phyloP scores from a whole-genome alignment of 78 protist species.

The Dictyostelium brefeldianum region DNA sequence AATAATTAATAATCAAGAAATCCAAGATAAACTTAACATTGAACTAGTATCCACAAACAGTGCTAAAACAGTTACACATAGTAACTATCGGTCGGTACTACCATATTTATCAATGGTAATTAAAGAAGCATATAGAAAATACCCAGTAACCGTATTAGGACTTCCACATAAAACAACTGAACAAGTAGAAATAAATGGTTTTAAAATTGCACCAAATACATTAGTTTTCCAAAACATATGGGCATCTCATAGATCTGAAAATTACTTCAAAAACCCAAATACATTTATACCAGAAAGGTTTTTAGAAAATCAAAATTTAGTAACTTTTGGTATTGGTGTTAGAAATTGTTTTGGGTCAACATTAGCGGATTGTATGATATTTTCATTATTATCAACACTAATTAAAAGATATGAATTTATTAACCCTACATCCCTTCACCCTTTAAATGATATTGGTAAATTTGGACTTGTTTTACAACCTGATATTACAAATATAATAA shows the following conservation, averaged over 20 bases:
- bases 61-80: not conserved
- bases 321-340: conserved; percentile 25
- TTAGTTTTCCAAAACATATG: not conserved
- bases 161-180: conserved; percentile 30
- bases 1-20: not conserved
- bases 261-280: not conserved
- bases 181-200: not conserved
- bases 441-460: not conserved
- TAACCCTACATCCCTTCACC: not conserved
- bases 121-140: conserved; percentile 18
- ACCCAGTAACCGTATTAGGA: conserved; percentile 19
- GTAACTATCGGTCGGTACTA: not conserved
- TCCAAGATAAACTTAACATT: not conserved
- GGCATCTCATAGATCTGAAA: not conserved
- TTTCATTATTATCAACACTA: not conserved
- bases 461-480: not conserved
- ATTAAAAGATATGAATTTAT: no score
- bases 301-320: not conserved
- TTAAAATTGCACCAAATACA: not conserved
- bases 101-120: not conserved
- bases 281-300: conserved; percentile 7
- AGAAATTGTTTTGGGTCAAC: conserved; percentile 24
- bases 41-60: not conserved
- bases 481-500: no score
- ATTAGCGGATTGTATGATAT: not conserved